These are phyloP conservation scores for Kwoniella mangroviensis DNA, from an alignment of 768 basidiomycete genomes.

Conservation along the genomic window DNA sequence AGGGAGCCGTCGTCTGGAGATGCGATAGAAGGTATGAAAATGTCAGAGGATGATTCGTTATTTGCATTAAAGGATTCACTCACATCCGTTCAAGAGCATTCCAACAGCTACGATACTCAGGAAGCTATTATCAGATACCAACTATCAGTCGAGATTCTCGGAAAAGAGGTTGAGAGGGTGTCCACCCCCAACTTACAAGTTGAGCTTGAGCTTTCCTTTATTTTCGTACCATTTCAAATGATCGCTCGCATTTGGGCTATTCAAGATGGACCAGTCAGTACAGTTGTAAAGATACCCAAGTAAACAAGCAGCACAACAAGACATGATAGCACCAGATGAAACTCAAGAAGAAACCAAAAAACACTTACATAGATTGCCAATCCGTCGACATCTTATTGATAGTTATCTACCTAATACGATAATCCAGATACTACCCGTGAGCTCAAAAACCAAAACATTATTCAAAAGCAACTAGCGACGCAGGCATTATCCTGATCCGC, in stretches of 20 bases:
- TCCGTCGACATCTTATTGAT: neutral
- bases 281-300: no score
- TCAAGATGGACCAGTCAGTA: neutral
- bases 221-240: constrained; percentile 54
- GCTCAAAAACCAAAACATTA: constrained; percentile 28
- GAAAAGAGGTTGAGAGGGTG: neutral
- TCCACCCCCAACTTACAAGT: constrained; percentile 55
- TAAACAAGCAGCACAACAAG: no score
- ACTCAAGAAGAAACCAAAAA: neutral
- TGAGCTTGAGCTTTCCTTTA: constrained; percentile 57
- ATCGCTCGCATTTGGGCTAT: constrained; percentile 57
- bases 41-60: no score
- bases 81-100: constrained; percentile 58
- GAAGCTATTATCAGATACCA: constrained; percentile 42
- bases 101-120: constrained; percentile 58
- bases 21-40: neutral
- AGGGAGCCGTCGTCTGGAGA: constrained; percentile 55
- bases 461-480: constrained; percentile 56
- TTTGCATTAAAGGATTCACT: constrained; percentile 9
- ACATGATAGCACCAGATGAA: no score
- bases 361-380: constrained; percentile 13
- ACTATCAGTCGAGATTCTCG: neutral
- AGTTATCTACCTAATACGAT: no score
- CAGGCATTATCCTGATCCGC: constrained; percentile 60
- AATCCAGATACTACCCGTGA: constrained; percentile 26